Evolutionary conservation across 1,139 yeast species (phyloP), one percentile per base, ranked within the genome.

Genomic region (Kazachstania sp.): DNA sequence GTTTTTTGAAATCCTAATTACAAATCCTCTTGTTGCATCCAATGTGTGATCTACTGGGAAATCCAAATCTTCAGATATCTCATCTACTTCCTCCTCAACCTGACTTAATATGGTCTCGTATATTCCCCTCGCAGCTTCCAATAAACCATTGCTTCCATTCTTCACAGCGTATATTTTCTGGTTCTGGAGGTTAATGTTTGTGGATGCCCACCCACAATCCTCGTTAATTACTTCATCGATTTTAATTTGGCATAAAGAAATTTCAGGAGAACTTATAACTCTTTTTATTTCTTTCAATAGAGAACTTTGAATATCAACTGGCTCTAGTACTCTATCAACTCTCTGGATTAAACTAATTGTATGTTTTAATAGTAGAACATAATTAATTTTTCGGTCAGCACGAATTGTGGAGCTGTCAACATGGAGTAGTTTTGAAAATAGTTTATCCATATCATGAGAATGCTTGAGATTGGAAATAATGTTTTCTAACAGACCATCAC

Each of bases 81-180:
- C 37, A 0, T 58, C 58, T 1, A 69, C 57, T 4, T 57, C 56
- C 11, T 56, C 51, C 3, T 66, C 45, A 7, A 71, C 62, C 47
- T 72, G 74, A 39, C 70, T 71, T 9, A 69, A 57, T 6, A 67
- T 56, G 6, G 59, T 63, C 45, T 69, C 66, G 45, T 73, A 72
- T 0, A 73, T 51, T 49, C 68, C 67, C 41, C 78, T 62, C 1
- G 75, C 70, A 0, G 72, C 68, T 56, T 73, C 78, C 1, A 75
- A 55, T 23, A 74, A 58, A 0, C 79, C 78, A 57, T 74, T 74
- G 2, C 62, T 56, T 0, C 77, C 77, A 30, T 67, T 56, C 50
- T 64, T 70, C 0, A 74, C 69, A 0, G 78, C 77, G 56, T 71
- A 71, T 37, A 72, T 65, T 51, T 66, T 66, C 51, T 73, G 78